Conservation (phyloP, 805 yeast genomes). For the Scheffersomyces ergatensis region DNA sequence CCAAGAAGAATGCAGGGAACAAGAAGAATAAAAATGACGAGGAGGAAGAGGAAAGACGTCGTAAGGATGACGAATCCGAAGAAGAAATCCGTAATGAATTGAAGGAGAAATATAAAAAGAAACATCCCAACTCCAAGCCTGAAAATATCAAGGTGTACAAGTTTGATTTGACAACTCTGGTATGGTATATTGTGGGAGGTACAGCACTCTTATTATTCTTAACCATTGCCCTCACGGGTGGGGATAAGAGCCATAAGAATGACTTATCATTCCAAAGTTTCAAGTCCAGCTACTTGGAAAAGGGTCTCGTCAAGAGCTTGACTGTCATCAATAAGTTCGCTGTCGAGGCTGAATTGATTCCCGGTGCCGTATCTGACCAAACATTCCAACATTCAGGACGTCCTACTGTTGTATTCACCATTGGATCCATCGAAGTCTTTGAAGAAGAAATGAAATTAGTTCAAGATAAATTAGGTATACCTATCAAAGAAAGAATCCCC, state of each 20-base stretch:
- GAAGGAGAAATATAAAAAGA: slow-evolving; percentile 25
- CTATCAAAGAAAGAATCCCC: slow-evolving; percentile 72
- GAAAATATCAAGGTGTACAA: slow-evolving; percentile 30
- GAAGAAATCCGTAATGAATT: slow-evolving; percentile 33
- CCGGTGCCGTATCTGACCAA: slow-evolving; percentile 40
- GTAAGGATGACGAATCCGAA: slow-evolving; percentile 21
- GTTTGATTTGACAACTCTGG: slow-evolving; percentile 13
- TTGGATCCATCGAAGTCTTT: slow-evolving; percentile 82
- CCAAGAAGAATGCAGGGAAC: slow-evolving; percentile 4
- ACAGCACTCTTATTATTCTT: slow-evolving; percentile 6
- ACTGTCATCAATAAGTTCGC: slow-evolving; percentile 69
- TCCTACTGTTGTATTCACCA: slow-evolving; percentile 67
- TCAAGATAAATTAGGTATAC: slow-evolving; percentile 68
- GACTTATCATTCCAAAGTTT: slow-evolving; percentile 74
- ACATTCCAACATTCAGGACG: slow-evolving; percentile 36
- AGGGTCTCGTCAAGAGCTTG: slow-evolving; percentile 73
- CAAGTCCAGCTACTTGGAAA: slow-evolving; percentile 71
- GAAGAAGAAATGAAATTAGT: slow-evolving; percentile 77
- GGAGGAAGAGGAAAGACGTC: slow-evolving; percentile 10
- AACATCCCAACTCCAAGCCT: slow-evolving; percentile 23
- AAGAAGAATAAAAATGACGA: slow-evolving; percentile 5
- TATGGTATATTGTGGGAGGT: slow-evolving; percentile 1
- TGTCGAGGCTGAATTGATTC: slow-evolving; percentile 67
- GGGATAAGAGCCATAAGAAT: slow-evolving; percentile 13
- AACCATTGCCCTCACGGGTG: slow-evolving; percentile 4